Conservation (phyloP, 768 basidiomycete species). For the Suillus decipiens region DNA sequence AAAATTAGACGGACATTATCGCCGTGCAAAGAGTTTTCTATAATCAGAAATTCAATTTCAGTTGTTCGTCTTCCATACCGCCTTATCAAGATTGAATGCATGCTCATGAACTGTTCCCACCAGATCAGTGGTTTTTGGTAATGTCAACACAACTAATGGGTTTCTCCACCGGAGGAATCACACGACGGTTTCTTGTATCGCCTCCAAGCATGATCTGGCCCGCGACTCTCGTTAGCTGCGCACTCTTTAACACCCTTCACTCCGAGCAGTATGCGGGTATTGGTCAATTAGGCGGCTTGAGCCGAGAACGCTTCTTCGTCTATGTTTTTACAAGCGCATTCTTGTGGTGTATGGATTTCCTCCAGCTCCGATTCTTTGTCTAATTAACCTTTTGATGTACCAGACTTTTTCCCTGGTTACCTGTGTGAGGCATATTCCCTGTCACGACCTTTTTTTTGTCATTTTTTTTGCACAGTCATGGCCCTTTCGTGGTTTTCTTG, state of each 20-base stretch:
- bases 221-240: constrained; percentile 69
- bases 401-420: constrained; percentile 48
- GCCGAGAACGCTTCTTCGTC: constrained; percentile 77
- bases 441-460: constrained; percentile 5
- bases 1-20: constrained; percentile 58
- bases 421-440: constrained; percentile 32
- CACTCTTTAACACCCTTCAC: constrained; percentile 78
- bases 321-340: constrained; percentile 59
- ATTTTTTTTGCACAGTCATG: constrained; percentile 34
- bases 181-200: constrained; percentile 71
- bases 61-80: constrained; percentile 42
- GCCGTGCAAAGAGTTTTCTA: constrained; percentile 80
- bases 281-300: constrained; percentile 62
- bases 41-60: constrained; percentile 59
- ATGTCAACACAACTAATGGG: constrained; percentile 79
- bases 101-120: constrained; percentile 22
- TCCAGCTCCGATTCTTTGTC: neutral
- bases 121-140: constrained; percentile 80
- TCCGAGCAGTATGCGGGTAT: constrained; percentile 65
- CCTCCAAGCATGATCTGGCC: constrained; percentile 74
- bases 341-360: constrained; percentile 53
- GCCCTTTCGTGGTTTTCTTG: constrained; percentile 60
- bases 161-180: constrained; percentile 79
- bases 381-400: constrained; percentile 2
- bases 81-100: constrained; percentile 6